phyloP scores from a whole-genome alignment of 75 land plant genomes.

The Ceratopteris richardii region DNA sequence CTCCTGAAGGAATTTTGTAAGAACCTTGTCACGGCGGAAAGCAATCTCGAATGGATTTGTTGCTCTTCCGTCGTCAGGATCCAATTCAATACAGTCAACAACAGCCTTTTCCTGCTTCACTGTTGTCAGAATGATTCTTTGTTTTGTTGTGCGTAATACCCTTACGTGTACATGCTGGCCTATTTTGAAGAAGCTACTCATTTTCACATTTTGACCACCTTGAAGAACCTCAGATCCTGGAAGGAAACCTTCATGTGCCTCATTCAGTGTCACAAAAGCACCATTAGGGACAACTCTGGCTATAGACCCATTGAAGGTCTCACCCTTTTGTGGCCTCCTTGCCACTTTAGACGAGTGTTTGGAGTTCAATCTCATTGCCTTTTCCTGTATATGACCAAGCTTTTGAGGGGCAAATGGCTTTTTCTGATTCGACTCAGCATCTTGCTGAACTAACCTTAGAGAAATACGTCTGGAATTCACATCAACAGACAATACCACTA shows the following conservation, averaged over 20 bases:
- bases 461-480: background rate
- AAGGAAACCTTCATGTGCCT: background rate
- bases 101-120: no score
- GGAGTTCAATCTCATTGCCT: no score
- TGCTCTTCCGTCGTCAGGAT: no score
- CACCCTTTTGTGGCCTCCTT: background rate
- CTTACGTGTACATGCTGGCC: background rate
- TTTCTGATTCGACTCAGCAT: background rate
- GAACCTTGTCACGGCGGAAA: background rate
- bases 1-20: background rate
- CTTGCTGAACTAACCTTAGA: background rate
- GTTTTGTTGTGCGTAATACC: no score
- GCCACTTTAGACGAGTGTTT: background rate
- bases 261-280: background rate
- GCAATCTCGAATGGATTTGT: no score
- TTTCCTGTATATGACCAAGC: background rate
- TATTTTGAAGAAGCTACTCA: background rate
- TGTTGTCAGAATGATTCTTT: no score
- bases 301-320: background rate
- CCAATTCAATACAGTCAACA: no score
- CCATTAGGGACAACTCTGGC: background rate
- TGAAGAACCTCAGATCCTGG: background rate
- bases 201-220: background rate
- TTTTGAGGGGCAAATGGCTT: background rate
- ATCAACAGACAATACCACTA: background rate